A percentile compares a stretch with the other conserved stretches of the same genome.
Conservation (phyloP, 805 yeast species). For the Ogataea wickerhamii region DNA sequence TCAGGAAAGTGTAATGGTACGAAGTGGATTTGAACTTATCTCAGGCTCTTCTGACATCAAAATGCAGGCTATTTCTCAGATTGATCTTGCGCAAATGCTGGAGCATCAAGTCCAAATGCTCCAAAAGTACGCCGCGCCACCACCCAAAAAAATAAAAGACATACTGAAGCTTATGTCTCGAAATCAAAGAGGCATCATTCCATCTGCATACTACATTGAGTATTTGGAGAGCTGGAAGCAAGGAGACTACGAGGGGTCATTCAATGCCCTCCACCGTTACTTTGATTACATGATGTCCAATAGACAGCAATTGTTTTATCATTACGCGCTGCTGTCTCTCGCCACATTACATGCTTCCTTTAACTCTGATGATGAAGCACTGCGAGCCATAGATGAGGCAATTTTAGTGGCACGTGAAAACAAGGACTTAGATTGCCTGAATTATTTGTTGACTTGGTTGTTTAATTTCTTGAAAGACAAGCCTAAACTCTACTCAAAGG, state of each 20-base stretch:
- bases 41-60: constrained; percentile 8
- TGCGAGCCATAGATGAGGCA: constrained; percentile 81
- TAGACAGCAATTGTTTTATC: constrained; percentile 62
- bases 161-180: constrained; percentile 46
- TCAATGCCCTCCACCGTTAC: constrained; percentile 54
- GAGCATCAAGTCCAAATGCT: constrained; percentile 51
- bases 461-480: constrained; percentile 64
- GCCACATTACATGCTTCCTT: constrained; percentile 71
- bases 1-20: constrained; percentile 10
- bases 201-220: constrained; percentile 51
- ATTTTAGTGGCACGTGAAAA: constrained; percentile 84
- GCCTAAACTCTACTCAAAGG: constrained; percentile 49
- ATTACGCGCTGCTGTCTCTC: constrained; percentile 68
- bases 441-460: constrained; percentile 70
- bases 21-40: constrained; percentile 5
- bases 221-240: constrained; percentile 56
- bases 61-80: constrained; percentile 43
- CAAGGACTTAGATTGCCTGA: constrained; percentile 68
- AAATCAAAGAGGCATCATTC: constrained; percentile 40
- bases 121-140: constrained; percentile 49
- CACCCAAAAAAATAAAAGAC: constrained; percentile 41
- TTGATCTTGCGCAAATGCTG: constrained; percentile 47
- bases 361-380: constrained; percentile 62
- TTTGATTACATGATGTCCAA: constrained; percentile 76
- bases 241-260: constrained; percentile 60